Evolutionary conservation across 352 stramenopile species (phyloP), one percentile per base, ranked within the genome.

Genomic region (Halophytophthora polymorphica): DNA sequence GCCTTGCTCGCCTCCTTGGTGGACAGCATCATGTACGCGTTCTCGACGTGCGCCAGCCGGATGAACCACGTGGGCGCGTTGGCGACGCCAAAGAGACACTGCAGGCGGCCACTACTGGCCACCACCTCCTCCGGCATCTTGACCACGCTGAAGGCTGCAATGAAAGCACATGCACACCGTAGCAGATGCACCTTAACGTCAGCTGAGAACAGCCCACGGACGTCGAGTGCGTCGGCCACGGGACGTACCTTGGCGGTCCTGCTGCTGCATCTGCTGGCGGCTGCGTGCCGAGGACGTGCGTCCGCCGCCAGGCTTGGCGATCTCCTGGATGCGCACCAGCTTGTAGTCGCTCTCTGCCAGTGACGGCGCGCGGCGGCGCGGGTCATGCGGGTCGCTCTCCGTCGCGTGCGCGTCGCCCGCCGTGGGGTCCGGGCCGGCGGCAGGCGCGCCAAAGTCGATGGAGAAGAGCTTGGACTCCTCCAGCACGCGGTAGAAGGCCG

Each of bases 81-180:
- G 15, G 66, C 56, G 3, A 64, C 65, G 5, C 74, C 72, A 17
- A 82, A 75, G 1, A 82, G 50, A 61, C 80, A 90, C 56, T 82
- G 59, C n/a, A 90, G 53, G 0, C 75, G 58, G 1, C 75, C 77
- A 19, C 58, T 73, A 37, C 68, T 86, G 22, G 69, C 77, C 18
- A 90, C 76, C 22, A 90, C 56, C 41, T 90, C 80, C 25, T 90
- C 74, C 3, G 80, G 77, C 77, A 90, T 88, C 61, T 90, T 90
- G 61, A 86, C 70, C 3, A 88, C 71, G 53, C 70, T 83, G 54
- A 80, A 86, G n/a, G 60, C 67, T 84, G 45, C 28, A 46, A 25
- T 43, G 5, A 53, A 33, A 22, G 34, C 29, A 49, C 28, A 34
- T 47, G 19, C 13, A 53, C 31, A 10, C 17, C 41, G 36, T 47